Base-by-base conservation (phyloP, 352 stramenopile genomes). In the Pythium angustatum region DNA sequence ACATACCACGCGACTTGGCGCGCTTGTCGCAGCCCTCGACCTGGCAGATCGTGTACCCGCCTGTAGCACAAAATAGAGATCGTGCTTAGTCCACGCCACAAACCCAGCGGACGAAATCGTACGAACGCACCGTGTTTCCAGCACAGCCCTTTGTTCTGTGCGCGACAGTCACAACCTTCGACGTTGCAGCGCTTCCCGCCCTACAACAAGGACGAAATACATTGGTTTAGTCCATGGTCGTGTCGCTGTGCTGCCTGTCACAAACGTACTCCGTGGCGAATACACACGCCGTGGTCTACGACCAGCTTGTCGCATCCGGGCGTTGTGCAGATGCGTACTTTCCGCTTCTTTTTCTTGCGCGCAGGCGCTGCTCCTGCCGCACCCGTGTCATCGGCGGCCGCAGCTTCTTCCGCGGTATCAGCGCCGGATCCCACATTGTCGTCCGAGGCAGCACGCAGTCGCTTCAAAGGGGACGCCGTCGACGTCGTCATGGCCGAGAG, bases 301-400 rank as follows among this genome's bases (percentile, higher is more conserved):
- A 84, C 76, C 58, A 84, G 80, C 47, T 87, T 87, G n/a, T 78
- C 66, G 54, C 78, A 87, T 21, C 69, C 76, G 8, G 71, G 59
- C 5, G 61, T 66, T 34, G 75, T 83, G 60, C 78, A 87, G 27
- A 80, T 76, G 30, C 77, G 77, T 9, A 66, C 66, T 60, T 76
- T 79, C 30, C 77, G 70, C 54, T 81, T 78, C 51, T 77, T 72
- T 56, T 79, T 77, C 5, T 57, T 64, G 9, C 27, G 53, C 53
- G 14, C 38, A 6, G 53, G 38, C 41, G 27, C 33, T 5, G 38
- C 12, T 19, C n/a, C n/a, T n/a, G n/a, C n/a, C n/a, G n/a, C n/a
- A n/a, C n/a, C n/a, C n/a, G n/a, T n/a, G n/a, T 7, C 6, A 19
- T 45, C 33, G 9, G 19, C 8, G 17, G n/a, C 51, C 33, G n/a